These are phyloP conservation scores for Citrullus mucosospermus DNA, from an alignment of 306 rosid species.

Conservation along the genomic window DNA sequence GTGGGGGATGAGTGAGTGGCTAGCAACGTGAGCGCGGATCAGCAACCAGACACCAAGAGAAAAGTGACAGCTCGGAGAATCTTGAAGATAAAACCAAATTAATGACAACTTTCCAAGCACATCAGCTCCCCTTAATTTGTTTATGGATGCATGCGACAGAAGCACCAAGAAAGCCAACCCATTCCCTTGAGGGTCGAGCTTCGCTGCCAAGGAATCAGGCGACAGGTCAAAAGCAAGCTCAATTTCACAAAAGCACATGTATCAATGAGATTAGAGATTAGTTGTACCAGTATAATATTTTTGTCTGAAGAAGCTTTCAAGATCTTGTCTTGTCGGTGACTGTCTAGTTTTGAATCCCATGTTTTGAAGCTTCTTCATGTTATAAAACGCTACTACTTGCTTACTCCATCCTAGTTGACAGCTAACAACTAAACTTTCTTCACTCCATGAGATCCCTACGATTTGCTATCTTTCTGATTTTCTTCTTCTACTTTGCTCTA, in stretches of 20 bases:
- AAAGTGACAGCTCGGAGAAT: constrained; percentile 11
- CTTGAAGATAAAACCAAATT: constrained; percentile 5
- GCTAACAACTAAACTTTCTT: constrained; percentile 2
- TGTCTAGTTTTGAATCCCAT: constrained; percentile 10
- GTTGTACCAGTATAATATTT: constrained; percentile 6
- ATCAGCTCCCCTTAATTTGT: not conserved
- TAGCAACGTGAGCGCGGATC: constrained; percentile 3
- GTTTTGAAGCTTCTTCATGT: not conserved
- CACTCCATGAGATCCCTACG: constrained; percentile 32
- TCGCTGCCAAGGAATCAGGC: constrained; percentile 41
- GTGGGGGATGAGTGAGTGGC: constrained; percentile 1
- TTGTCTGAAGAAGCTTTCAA: constrained; percentile 9
- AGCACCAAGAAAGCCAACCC: constrained; percentile 48
- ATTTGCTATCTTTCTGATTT: constrained; percentile 17
- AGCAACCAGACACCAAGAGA: constrained; percentile 2
- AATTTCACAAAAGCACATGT: not conserved
- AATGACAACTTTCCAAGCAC: constrained; percentile 10
- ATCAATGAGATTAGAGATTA: not conserved
- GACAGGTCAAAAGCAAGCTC: constrained; percentile 35
- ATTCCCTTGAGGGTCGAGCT: constrained; percentile 38
- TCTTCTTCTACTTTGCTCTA: constrained; percentile 19
- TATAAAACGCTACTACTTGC: not conserved
- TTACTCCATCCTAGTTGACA: not conserved
- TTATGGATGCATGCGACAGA: constrained; percentile 20
- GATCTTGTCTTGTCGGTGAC: constrained; percentile 23